Conservation (phyloP, 768 basidiomycete species). For the Leccinellum albellum region DNA sequence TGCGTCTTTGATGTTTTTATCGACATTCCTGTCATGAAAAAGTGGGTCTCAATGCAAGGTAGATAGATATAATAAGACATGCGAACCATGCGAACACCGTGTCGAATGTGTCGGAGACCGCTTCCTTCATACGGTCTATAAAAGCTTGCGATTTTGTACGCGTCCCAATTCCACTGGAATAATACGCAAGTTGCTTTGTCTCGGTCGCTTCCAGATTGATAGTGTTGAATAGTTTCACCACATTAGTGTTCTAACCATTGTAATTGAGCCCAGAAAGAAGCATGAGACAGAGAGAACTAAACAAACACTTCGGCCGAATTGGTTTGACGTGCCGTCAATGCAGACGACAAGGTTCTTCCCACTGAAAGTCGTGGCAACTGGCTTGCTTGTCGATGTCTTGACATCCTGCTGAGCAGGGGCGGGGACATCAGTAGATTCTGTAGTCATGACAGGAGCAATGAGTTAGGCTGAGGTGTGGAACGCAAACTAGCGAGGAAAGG, state of each 20-base stretch:
- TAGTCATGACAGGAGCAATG: too few species aligned
- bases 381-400: too few species aligned
- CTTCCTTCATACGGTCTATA: not conserved
- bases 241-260: not conserved
- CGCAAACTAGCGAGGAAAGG: too few species aligned
- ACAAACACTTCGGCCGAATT: not conserved
- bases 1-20: not conserved
- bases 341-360: not conserved
- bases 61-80: not conserved
- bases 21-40: not conserved
- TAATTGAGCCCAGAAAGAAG: not conserved
- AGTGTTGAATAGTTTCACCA: too few species aligned
- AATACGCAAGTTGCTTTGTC: not conserved
- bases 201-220: not conserved
- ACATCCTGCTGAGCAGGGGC: too few species aligned
- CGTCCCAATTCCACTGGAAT: not conserved
- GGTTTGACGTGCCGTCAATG: not conserved
- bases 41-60: not conserved
- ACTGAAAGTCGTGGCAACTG: too few species aligned
- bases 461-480: too few species aligned
- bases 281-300: not conserved
- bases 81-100: not conserved
- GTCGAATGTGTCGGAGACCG: not conserved
- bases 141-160: not conserved
- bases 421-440: too few species aligned